phyloP scores from a whole-genome alignment of 768 basidiomycete genomes.

The Tylopilus sp. region DNA sequence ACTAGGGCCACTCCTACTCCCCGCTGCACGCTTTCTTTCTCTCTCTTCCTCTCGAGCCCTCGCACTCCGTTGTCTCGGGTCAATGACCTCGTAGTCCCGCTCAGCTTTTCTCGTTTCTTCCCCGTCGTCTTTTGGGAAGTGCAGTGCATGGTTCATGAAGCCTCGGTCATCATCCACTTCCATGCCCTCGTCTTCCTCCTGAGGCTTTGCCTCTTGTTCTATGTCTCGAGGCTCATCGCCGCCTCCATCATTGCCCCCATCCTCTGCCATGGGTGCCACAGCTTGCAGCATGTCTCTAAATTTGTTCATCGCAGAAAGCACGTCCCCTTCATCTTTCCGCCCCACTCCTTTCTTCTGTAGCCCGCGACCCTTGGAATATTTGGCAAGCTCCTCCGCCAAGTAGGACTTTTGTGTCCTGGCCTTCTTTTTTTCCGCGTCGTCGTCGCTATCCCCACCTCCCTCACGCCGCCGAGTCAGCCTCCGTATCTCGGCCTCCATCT shows the following conservation, averaged over 20 bases:
- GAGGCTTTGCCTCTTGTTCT: constrained; percentile 13
- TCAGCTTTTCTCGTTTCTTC: constrained; percentile 78
- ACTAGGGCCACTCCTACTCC: constrained; percentile 19
- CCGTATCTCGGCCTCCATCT: constrained; percentile 86
- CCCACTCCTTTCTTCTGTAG: constrained; percentile 54
- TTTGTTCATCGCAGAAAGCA: constrained; percentile 62
- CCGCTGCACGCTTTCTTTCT: constrained; percentile 49
- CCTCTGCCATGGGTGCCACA: constrained; percentile 30
- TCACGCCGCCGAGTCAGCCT: constrained; percentile 63
- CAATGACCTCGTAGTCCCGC: constrained; percentile 86
- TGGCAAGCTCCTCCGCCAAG: constrained; percentile 77
- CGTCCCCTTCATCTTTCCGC: constrained; percentile 68
- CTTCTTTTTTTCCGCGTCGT: constrained; percentile 56
- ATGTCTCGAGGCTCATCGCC: constrained; percentile 13
- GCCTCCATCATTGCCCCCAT: constrained; percentile 16
- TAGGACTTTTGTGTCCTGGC: constrained; percentile 62
- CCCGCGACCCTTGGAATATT: constrained; percentile 68
- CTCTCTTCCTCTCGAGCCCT: constrained; percentile 75
- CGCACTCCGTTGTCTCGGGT: constrained; percentile 70
- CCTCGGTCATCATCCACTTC: constrained; percentile 78
- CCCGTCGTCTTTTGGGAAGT: constrained; percentile 74
- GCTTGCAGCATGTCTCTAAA: constrained; percentile 69
- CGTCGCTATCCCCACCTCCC: constrained; percentile 60
- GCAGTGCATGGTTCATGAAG: constrained; percentile 69
- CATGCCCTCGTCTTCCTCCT: constrained; percentile 49